Evolutionary conservation across 2,329 filamentous ascomycete genomes (phyloP).

Genomic region (Ophiostoma populinum): DNA sequence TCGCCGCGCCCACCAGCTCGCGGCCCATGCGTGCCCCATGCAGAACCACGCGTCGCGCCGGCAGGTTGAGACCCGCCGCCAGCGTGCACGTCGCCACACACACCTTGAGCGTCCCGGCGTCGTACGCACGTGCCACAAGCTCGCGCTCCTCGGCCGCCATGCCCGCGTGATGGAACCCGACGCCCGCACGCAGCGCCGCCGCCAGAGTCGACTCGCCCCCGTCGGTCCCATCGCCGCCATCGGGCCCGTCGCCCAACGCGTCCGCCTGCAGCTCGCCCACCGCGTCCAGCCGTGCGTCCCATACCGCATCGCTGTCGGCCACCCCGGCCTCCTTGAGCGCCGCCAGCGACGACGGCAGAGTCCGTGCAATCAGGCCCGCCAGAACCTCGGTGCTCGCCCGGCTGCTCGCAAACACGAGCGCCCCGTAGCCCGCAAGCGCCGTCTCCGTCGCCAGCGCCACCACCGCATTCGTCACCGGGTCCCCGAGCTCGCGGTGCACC

Average conservation of each 20-base stretch:
- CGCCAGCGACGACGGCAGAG: slow-evolving; percentile 33
- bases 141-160: slow-evolving; percentile 62
- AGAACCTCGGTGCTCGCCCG: slow-evolving; percentile 49
- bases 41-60: slow-evolving; percentile 55
- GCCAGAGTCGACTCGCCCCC: slow-evolving; percentile 45
- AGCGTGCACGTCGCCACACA: slow-evolving; percentile 65
- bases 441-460: slow-evolving; percentile 54
- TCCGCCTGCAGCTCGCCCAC: slow-evolving; percentile 49
- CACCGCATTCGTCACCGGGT: slow-evolving; percentile 51
- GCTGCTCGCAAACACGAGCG: slow-evolving; percentile 57
- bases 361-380: slow-evolving; percentile 49
- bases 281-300: slow-evolving; percentile 44
- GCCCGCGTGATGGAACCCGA: slow-evolving; percentile 57
- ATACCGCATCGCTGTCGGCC: slow-evolving; percentile 16
- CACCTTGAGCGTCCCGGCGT: slow-evolving; percentile 47
- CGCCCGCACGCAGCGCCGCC: slow-evolving; percentile 46
- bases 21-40: slow-evolving; percentile 62
- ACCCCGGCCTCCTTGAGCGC: slow-evolving; percentile 17
- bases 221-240: no score
- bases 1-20: slow-evolving; percentile 59
- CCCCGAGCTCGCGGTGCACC: slow-evolving; percentile 40
- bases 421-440: slow-evolving; percentile 49
- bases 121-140: slow-evolving; percentile 53
- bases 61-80: slow-evolving; percentile 68
- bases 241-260: no score